Base-by-base conservation (phyloP, 306 rosid species). In the Medicago ruthenica region DNA sequence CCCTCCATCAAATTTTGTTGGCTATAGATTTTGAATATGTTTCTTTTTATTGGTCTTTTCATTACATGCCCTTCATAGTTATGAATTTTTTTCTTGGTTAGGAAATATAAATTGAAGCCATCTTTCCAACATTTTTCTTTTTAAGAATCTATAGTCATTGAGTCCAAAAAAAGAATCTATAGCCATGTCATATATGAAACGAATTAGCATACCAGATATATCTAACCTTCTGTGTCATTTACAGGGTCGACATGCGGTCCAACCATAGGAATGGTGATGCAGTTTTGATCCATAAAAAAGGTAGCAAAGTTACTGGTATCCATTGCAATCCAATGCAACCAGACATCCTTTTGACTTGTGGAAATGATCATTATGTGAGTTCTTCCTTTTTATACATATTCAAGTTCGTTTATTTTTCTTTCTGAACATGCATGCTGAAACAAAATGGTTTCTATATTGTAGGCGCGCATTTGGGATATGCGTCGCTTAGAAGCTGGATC, bases 381-480 rank as follows among this genome's bases (percentile, higher is more conserved):
- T 53, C 51, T 75, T 59, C 64, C 45, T 21, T 37, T 65, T 63
- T 76, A 45, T 60, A 16, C 69, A 45, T 24, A 20, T 39, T 80
- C 7, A n/a, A 15, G 16, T 48, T 70, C 36, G 20, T 67, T 76
- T 42, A n/a, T 18, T 18, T 4, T 74, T 31, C 20, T 36, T 62
- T 47, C 6, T 0, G 15, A 73, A 68, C 18, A 12, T 70, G n/a
- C 59, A 1, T 20, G 24, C 5, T 74, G 70, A 40, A 70, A 20
- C 61, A 71, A 12, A 40, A 58, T 63, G 76, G 14, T 74, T 55
- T 83, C 31, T 77, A 22, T 68, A 22, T 64, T 45, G 71, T 86
- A 94, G 98, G 98, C 98, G 78, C 96, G 97, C 31, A 80, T 94
- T 55, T 94, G 98, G 98, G 97, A 94, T 85, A 70, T 92, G 78